Conservation (phyloP, 805 yeast genomes). For the Nakazawaea pomicola region DNA sequence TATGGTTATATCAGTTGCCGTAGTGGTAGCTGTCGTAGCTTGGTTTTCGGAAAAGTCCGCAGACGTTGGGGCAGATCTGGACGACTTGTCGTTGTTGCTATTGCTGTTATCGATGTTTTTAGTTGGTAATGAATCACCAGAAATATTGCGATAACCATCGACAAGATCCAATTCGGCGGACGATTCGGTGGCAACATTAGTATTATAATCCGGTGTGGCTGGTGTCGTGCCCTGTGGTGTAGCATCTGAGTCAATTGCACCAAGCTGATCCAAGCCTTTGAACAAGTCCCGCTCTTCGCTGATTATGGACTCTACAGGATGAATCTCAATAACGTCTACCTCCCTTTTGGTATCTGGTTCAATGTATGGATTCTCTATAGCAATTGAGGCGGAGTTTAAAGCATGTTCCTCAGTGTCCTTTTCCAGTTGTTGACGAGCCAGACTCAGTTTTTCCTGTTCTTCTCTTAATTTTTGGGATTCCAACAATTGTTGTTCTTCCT, state of each 20-base stretch:
- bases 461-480: neutral
- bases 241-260: too few relatives aligned
- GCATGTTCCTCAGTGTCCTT: too few relatives aligned
- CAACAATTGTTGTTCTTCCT: constrained; percentile 1
- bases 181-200: neutral
- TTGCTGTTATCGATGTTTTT: too few relatives aligned
- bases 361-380: neutral
- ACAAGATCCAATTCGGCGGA: constrained; percentile 4
- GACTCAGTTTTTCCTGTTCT: neutral
- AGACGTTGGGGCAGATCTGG: constrained; percentile 15
- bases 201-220: neutral
- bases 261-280: too few relatives aligned
- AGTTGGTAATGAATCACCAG: neutral
- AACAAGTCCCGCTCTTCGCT: too few relatives aligned
- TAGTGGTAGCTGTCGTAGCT: constrained; percentile 16
- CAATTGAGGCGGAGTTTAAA: neutral
- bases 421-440: neutral
- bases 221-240: too few relatives aligned
- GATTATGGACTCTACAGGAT: neutral
- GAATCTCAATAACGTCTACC: neutral
- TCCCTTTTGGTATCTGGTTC: too few relatives aligned
- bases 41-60: constrained; percentile 20
- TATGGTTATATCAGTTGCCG: constrained; percentile 17
- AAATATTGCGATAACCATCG: neutral
- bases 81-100: neutral